Percentiles rank a stretch among this genome's conserved stretches.
phyloP scores from a whole-genome alignment of 2,329 filamentous ascomycete genomes.

The Colletotrichum theobromicola region DNA sequence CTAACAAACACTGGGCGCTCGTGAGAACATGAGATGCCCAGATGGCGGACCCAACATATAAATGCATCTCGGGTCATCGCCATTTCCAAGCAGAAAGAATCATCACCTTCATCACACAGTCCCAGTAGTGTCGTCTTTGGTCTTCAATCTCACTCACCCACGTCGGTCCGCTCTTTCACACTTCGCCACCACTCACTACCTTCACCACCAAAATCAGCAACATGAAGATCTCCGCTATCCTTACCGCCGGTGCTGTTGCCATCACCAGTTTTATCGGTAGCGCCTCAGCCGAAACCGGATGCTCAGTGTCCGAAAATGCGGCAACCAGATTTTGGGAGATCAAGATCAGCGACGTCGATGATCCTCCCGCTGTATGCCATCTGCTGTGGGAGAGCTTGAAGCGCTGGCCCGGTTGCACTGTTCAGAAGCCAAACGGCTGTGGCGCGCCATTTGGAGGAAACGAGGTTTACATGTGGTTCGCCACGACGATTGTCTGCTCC shows the following conservation, averaged over 20 bases:
- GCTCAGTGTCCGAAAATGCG: not conserved
- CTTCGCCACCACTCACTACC: not conserved
- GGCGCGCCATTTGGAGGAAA: not conserved
- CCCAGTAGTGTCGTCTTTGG: not conserved
- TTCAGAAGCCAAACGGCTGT: not conserved
- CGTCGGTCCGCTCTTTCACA: not conserved
- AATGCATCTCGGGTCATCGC: not conserved
- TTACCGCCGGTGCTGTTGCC: not conserved
- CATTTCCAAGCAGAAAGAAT: not conserved
- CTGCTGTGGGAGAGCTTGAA: not conserved
- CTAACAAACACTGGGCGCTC: accelerated
- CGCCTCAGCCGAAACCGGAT: not conserved
- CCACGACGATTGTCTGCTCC: not conserved
- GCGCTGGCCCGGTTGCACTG: not conserved
- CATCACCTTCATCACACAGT: not conserved
- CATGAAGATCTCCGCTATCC: not conserved
- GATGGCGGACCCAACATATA: not conserved
- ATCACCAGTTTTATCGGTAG: not conserved
- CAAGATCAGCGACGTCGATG: not conserved
- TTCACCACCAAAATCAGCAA: not conserved
- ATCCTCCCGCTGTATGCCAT: not conserved
- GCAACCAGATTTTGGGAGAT: not conserved
- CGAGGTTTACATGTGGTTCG: not conserved
- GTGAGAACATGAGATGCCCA: accelerated
- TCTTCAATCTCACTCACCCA: not conserved